phyloP scores from a whole-genome alignment of 768 basidiomycete genomes.

The Rhodotorula taiwanensis region DNA sequence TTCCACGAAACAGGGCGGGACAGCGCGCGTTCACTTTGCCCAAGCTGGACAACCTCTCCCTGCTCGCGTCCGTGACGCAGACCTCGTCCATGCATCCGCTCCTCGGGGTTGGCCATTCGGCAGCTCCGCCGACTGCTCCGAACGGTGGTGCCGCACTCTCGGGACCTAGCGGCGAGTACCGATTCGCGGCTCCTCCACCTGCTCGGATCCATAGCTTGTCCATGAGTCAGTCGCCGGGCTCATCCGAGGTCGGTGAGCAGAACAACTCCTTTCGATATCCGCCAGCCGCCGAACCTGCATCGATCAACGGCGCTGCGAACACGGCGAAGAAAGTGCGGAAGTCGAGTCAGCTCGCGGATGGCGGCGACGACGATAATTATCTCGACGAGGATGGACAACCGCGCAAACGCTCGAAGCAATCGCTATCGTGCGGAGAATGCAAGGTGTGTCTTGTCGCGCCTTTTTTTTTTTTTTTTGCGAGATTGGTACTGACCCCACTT shows the following conservation, averaged over 20 bases:
- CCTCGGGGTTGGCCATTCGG: conserved; percentile 9
- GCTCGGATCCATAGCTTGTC: not conserved
- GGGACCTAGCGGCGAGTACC: not conserved
- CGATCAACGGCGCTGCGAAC: not conserved
- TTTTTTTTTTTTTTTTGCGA: no score
- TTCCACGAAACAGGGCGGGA: no score
- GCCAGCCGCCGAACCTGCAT: not conserved
- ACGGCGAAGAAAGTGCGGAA: conserved; percentile 2
- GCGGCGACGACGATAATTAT: not conserved
- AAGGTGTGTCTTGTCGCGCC: conserved; percentile 11
- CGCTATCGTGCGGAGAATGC: conserved; percentile 18
- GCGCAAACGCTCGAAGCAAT: conserved; percentile 10
- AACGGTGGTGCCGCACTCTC: not conserved
- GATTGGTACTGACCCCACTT: not conserved
- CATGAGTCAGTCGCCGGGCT: not conserved
- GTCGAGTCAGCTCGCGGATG: not conserved
- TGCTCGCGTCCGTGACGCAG: conserved; percentile 4
- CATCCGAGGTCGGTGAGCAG: conserved; percentile 4
- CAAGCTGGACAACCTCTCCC: not conserved
- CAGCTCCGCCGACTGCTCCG: not conserved
- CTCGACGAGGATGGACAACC: not conserved
- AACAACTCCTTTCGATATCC: not conserved
- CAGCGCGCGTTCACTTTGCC: no score
- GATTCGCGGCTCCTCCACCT: no score
- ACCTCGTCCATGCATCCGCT: conserved; percentile 8